Evolutionary conservation across 2,329 filamentous ascomycete genomes (phyloP).

Genomic region (Ceratocystis huliohia): DNA sequence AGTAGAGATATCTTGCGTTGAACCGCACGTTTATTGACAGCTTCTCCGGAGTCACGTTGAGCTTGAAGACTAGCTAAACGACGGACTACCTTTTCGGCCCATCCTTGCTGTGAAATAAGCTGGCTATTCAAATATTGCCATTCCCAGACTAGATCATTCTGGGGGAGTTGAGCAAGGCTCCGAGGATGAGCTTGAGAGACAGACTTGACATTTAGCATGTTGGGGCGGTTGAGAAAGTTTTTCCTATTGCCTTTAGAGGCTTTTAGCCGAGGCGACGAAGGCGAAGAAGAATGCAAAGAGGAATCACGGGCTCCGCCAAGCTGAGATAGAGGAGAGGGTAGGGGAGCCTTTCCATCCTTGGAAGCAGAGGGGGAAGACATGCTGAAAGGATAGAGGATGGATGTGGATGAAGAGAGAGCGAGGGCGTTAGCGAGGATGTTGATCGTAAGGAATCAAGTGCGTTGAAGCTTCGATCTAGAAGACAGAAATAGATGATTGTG

Average conservation of each 20-base stretch:
- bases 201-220: background rate
- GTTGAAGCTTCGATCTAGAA: background rate
- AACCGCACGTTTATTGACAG: constrained; percentile 12
- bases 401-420: background rate
- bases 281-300: background rate
- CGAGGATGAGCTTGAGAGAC: background rate
- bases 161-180: constrained; percentile 15
- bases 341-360: background rate
- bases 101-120: constrained; percentile 12
- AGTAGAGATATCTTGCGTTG: constrained; percentile 17
- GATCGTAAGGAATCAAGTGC: no score
- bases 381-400: background rate
- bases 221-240: background rate
- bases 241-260: background rate
- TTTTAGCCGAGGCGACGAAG: background rate
- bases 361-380: background rate
- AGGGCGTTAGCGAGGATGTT: background rate
- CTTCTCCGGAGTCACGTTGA: constrained; percentile 12
- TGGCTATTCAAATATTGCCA: constrained; percentile 18
- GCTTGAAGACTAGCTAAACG: constrained; percentile 17
- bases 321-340: background rate
- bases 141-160: constrained; percentile 6
- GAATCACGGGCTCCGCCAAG: background rate
- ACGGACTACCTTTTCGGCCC: constrained; percentile 16
- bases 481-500: background rate